Conservation (phyloP, 2,329 filamentous ascomycete species). For the Stagonosporopsis cucurbitacearum region DNA sequence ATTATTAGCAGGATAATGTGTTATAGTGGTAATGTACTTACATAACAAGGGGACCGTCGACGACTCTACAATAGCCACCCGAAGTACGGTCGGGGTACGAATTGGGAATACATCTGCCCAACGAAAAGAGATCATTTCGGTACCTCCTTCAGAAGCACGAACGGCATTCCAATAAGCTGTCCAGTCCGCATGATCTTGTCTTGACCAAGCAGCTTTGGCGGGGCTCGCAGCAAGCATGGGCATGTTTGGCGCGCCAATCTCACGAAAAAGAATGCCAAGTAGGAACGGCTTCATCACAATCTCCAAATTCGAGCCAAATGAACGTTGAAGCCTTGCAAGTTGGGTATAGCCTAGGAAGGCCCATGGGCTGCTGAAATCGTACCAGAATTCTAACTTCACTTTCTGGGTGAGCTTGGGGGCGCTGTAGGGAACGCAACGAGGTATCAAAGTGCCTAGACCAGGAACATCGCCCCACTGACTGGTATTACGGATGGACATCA, state of each 20-base stretch:
- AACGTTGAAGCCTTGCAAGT: constrained; percentile 33
- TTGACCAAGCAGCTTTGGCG: constrained; percentile 36
- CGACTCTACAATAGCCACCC: constrained; percentile 40
- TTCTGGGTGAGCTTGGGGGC: constrained; percentile 6
- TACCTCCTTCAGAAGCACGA: constrained; percentile 33
- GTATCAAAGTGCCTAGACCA: constrained; percentile 31
- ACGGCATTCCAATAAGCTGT: constrained; percentile 43
- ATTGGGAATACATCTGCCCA: constrained; percentile 45
- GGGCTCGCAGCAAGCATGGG: constrained; percentile 34
- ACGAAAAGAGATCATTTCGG: constrained; percentile 37
- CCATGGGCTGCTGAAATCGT: constrained; percentile 46
- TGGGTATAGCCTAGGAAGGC: constrained; percentile 46
- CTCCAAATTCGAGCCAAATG: constrained; percentile 33
- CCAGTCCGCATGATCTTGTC: constrained; percentile 45
- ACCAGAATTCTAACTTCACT: constrained; percentile 43
- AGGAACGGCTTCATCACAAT: constrained; percentile 44
- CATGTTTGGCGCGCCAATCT: constrained; percentile 45
- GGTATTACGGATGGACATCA: constrained; percentile 22
- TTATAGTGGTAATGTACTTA: constrained; percentile 17
- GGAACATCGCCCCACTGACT: constrained; percentile 20
- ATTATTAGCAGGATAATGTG: constrained; percentile 11
- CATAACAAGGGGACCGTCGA: constrained; percentile 30
- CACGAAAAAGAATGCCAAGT: constrained; percentile 43
- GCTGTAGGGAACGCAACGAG: constrained; percentile 25
- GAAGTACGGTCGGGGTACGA: constrained; percentile 41